Evolutionary conservation across 768 basidiomycete genomes (phyloP), one percentile per base, ranked within the genome.

Genomic region (Suillus subaureus): DNA sequence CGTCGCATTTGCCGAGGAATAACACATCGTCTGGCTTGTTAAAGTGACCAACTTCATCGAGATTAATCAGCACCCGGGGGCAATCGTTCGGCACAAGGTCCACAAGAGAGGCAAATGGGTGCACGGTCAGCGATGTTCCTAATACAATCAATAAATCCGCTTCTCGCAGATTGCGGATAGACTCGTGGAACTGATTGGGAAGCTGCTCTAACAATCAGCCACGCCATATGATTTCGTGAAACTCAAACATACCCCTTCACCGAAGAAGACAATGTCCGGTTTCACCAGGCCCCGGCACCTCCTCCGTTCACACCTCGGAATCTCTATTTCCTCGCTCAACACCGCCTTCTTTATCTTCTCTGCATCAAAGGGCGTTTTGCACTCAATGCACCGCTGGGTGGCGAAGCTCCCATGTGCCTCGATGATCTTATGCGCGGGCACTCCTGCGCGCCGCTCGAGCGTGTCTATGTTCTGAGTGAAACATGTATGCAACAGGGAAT

Each of bases 361-460:
- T 58, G 84, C 85, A 47, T 89, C 87, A 67, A 84, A 94, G 0
- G 81, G 72, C 2, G 74, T 72, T 54, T 81, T 68, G 75, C 97
- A 99, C 8, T 87, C 80, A 18, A 98, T 87, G 69, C 97, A 99
- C 61, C 87, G 82, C 63, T 97, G 93, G 2, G 82, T 79, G 0
- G 97, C 97, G 70, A 99, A 99, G 69, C 93, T 96, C 3, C 97
- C 97, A 72, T 99, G 97, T 0, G 97, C 97, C 79, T 99, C 97
- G 57, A 99, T 83, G 66, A 99, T 89, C 74, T 88, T 88, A 39
- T 85, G 77, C 1, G 77, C 82, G 0, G 92, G 88, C 0, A 97
- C 84, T 6, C 93, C 93, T 0, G 94, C 93, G 6, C 87, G 83
- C 2, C 92, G 85, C 73, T 98, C 97, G 16, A 98, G 86, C 0